Evolutionary conservation across 2,329 filamentous ascomycete genomes (phyloP).

Genomic region (Xylariaceae sp.): DNA sequence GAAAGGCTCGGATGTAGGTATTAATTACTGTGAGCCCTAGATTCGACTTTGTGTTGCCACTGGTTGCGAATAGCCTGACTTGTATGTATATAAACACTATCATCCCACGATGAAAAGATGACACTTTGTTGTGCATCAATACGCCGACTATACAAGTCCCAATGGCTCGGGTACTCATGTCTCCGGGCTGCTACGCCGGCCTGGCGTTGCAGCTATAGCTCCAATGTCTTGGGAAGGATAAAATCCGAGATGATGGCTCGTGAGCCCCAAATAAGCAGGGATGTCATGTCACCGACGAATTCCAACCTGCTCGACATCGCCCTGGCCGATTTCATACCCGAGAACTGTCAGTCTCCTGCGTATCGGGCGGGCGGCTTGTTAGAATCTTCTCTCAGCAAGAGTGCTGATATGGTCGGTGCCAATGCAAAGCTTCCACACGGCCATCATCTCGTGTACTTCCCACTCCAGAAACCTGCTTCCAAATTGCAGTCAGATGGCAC

Average conservation of each 20-base stretch:
- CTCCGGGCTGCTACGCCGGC: neutral
- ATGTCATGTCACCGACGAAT: constrained; percentile 56
- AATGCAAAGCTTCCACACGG: constrained; percentile 58
- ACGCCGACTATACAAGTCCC: constrained; percentile 7
- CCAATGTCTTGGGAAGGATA: constrained; percentile 23
- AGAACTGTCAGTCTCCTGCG: constrained; percentile 35
- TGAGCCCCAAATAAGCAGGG: constrained; percentile 26
- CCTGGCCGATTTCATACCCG: constrained; percentile 57
- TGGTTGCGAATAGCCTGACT: no score
- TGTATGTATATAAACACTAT: neutral
- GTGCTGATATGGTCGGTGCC: neutral
- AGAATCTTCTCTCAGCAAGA: neutral
- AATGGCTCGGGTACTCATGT: neutral
- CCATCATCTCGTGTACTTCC: constrained; percentile 88
- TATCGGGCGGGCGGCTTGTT: constrained; percentile 30
- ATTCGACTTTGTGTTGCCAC: no score
- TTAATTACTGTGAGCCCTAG: no score
- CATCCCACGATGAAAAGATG: constrained; percentile 13
- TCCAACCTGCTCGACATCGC: constrained; percentile 68
- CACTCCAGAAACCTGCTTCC: constrained; percentile 64
- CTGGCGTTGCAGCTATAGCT: constrained; percentile 13
- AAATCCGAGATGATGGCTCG: constrained; percentile 32
- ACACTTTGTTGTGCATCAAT: constrained; percentile 3
- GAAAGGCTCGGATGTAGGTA: no score
- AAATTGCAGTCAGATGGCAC: constrained; percentile 80